Evolutionary conservation across 1,284 basidiomycete genomes (phyloP), one percentile per base, ranked within the genome.

Genomic region (Fomitiporia mediterranea): DNA sequence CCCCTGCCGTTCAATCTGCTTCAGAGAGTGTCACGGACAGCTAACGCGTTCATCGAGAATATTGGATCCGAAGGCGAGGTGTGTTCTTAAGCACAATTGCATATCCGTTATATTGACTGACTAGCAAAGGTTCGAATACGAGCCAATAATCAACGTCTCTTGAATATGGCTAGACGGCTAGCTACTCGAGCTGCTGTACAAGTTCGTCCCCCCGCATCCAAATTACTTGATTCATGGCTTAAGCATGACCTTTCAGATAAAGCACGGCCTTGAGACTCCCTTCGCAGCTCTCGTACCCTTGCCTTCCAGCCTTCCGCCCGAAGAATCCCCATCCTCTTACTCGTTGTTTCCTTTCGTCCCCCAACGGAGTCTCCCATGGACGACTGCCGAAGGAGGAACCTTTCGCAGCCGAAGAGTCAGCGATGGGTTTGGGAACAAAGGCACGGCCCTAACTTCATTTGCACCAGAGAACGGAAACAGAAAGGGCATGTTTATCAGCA

Each of bases 331-430:
- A 8, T 61, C 65, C 34, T 65, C 65, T 27, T 86, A 86, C 65
- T 76, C 82, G 5, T 59, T 86, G 34, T 89, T 83, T 66, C 87
- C 86, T 0, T 86, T 86, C 64, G 62, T 80, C 6, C 70, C 79
- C 2, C 72, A 78, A 21, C 75, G 73, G 13, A 63, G 75, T 9
- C 64, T 79, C 28, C 76, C 79, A 7, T 81, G 79, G 74, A 75
- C 70, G 28, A 69, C 76, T 59, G 70, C 69, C 40, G 63, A 72
- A 2, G 70, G 71, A 23, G 71, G 74, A 51, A 69, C 76, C 32
- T 86, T 84, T 63, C 75, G 87, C 51, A 65, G 85, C 34, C 77
- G 84, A 46, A 76, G 76, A 51, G 78, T 87, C 21, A 76, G 75
- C 15, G 78, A 84, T 62, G 85, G 81, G 81, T 71, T 83, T 28